These are phyloP conservation scores for Suhomyces terraborum DNA, from an alignment of 1,139 yeast genomes.

Conservation along the genomic window DNA sequence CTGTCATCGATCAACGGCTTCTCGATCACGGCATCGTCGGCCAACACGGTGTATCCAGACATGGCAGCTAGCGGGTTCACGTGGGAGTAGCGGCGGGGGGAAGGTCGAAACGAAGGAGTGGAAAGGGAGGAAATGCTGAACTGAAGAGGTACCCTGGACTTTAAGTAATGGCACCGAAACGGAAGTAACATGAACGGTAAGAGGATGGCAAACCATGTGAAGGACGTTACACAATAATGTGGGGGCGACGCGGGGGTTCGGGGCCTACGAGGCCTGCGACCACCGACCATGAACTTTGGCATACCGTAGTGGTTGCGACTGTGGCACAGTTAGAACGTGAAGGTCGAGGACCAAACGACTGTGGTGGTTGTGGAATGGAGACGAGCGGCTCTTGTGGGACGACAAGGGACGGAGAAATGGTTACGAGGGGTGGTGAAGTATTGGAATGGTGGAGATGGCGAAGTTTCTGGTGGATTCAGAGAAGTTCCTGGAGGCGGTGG, in stretches of 20 bases:
- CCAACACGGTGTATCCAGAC: conserved; percentile 10
- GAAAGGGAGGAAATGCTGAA: not conserved
- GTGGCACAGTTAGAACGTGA: not conserved
- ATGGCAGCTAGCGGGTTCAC: conserved; percentile 2
- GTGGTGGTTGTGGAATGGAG: conserved; percentile 1
- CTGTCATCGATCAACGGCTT: conserved; percentile 79
- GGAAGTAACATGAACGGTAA: conserved; percentile 6
- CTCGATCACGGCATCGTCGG: conserved; percentile 31
- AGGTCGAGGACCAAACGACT: not conserved
- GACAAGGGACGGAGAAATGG: not conserved
- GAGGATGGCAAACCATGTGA: conserved; percentile 5
- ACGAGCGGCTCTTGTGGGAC: too few species aligned
- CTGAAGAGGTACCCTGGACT: not conserved
- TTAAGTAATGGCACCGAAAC: conserved; percentile 1
- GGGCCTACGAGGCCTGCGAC: too few species aligned
- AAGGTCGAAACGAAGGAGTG: not conserved
- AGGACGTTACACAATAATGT: conserved; percentile 8
- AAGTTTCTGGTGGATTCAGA: too few species aligned
- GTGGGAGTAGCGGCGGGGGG: not conserved
- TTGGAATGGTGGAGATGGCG: too few species aligned
- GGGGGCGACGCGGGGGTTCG: conserved; percentile 1
- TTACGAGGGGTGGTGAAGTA: too few species aligned
- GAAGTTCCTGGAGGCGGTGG: too few species aligned
- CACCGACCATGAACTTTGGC: too few species aligned
- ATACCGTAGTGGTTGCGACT: conserved; percentile 2